Conservation (phyloP, 129 eudicot species). For the Apium graveolens region DNA sequence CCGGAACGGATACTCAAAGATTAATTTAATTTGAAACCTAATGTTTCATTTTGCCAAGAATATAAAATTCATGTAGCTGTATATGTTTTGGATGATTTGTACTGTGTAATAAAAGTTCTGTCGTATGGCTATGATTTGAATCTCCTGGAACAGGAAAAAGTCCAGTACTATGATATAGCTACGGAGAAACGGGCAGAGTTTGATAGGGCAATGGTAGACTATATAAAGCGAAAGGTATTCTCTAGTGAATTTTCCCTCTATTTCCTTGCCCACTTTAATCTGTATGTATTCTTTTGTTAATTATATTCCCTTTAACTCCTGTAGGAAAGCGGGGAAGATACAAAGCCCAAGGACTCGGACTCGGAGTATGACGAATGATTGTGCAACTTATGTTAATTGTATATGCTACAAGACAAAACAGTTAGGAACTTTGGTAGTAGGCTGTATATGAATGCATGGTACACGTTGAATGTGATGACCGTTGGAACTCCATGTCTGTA, state of each 20-base stretch:
- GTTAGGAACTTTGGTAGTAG: not conserved
- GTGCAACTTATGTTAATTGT: not conserved
- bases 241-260: not conserved
- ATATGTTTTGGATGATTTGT: not conserved
- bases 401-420: not conserved
- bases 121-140: not conserved
- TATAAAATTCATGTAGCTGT: not conserved
- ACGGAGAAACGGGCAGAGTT: conserved; percentile 73
- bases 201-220: conserved; percentile 62
- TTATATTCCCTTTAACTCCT: conserved; percentile 7
- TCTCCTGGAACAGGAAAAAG: conserved; percentile 58
- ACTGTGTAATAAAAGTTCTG: not conserved
- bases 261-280: not conserved
- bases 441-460: conserved; percentile 12
- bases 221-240: conserved; percentile 49
- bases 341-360: conserved; percentile 34
- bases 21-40: not conserved
- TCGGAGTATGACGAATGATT: conserved; percentile 42
- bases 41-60: too few species aligned
- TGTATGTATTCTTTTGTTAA: not conserved
- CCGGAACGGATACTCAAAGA: not conserved
- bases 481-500: not conserved
- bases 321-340: conserved; percentile 69
- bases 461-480: not conserved
- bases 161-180: conserved; percentile 79